A percentile compares a stretch with the other conserved stretches of the same genome.
phyloP scores from a whole-genome alignment of 352 stramenopile species.

The Phytophthora sojae region DNA sequence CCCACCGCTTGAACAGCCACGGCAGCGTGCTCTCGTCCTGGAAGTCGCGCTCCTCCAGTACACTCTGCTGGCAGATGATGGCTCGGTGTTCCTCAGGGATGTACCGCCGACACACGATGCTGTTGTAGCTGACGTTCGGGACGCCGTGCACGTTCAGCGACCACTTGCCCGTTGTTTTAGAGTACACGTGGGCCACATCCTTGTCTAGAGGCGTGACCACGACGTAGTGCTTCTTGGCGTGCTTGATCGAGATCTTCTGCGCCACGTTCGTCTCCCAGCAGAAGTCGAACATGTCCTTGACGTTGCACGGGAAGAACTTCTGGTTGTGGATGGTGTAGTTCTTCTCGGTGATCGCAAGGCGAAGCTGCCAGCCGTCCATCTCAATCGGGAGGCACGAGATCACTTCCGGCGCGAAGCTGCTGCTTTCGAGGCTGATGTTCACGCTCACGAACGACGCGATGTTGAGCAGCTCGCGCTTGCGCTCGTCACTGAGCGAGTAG shows the following conservation, averaged over 20 bases:
- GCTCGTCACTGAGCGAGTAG: constrained; percentile 70
- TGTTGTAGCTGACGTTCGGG: constrained; percentile 90
- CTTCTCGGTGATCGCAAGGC: constrained; percentile 86
- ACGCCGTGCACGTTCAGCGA: constrained; percentile 85
- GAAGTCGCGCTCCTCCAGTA: constrained; percentile 86
- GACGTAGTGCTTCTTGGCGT: constrained; percentile 84
- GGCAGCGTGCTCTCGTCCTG: constrained; percentile 80
- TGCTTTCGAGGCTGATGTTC: constrained; percentile 86
- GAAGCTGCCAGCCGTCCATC: constrained; percentile 89
- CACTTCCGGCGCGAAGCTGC: constrained; percentile 83
- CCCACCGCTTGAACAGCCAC: constrained; percentile 91
- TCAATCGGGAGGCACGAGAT: constrained; percentile 89
- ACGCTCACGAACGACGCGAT: constrained; percentile 81
- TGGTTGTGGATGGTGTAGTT: constrained; percentile 91
- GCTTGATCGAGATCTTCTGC: constrained; percentile 80
- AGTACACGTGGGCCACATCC: constrained; percentile 86
- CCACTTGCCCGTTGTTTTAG: constrained; percentile 88
- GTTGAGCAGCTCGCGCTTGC: constrained; percentile 69
- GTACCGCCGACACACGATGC: constrained; percentile 70
- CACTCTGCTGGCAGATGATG: constrained; percentile 88
- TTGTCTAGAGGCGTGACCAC: constrained; percentile 76
- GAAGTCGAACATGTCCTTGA: constrained; percentile 85
- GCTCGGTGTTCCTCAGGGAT: constrained; percentile 61
- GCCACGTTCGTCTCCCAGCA: constrained; percentile 89
- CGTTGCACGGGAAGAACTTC: constrained; percentile 87